phyloP scores from a whole-genome alignment of 2,329 filamentous ascomycete genomes.

The Colletotrichum limetticola region DNA sequence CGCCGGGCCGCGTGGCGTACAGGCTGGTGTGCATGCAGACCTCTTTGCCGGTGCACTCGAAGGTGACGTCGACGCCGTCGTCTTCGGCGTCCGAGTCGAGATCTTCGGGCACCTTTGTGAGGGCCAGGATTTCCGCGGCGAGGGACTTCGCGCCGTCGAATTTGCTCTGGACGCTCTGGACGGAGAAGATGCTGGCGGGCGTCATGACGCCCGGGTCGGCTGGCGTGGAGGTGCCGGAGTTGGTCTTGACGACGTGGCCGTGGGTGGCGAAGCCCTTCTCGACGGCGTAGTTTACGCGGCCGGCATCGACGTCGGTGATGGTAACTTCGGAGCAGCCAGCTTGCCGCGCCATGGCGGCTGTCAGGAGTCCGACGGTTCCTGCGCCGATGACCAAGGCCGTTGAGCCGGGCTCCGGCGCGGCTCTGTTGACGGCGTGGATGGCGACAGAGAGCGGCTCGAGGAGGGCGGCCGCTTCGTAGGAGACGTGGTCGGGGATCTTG shows the following conservation, averaged over 20 bases:
- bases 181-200: slow-evolving; percentile 56
- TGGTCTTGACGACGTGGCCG: slow-evolving; percentile 61
- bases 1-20: slow-evolving; percentile 76
- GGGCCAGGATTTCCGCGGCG: slow-evolving; percentile 60
- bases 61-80: slow-evolving; percentile 74
- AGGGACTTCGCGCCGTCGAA: slow-evolving; percentile 62
- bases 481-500: slow-evolving; percentile 70
- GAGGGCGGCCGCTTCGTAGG: slow-evolving; percentile 69
- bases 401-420: slow-evolving; percentile 61
- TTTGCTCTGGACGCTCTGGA: slow-evolving; percentile 58
- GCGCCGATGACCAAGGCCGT: slow-evolving; percentile 73
- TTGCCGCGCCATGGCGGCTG: slow-evolving; percentile 70
- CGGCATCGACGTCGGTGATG: slow-evolving; percentile 69
- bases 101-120: slow-evolving; percentile 44
- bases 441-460: slow-evolving; percentile 72
- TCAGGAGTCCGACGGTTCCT: slow-evolving; percentile 71
- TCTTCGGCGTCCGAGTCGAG: slow-evolving; percentile 60
- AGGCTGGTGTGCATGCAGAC: slow-evolving; percentile 80
- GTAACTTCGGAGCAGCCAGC: slow-evolving; percentile 69
- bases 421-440: slow-evolving; percentile 70
- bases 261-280: slow-evolving; percentile 69
- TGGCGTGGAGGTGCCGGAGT: slow-evolving; percentile 61
- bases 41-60: slow-evolving; percentile 83
- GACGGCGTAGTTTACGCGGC: slow-evolving; percentile 70
- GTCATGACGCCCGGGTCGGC: slow-evolving; percentile 52